phyloP scores from a whole-genome alignment of 1,139 yeast genomes.

The Zygosaccharomyces sapae region DNA sequence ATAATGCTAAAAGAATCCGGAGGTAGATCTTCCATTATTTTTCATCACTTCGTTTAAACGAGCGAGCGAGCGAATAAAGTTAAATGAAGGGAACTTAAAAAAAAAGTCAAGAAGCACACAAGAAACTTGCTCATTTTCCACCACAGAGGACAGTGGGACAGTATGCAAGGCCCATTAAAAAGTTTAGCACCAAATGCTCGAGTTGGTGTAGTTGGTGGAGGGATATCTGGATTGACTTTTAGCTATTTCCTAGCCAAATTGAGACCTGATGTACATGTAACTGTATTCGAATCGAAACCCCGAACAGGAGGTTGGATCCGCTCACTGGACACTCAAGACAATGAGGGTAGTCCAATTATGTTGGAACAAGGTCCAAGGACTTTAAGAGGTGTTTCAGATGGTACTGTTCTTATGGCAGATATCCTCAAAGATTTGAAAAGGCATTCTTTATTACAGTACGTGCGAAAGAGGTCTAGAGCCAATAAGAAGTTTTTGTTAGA shows the following conservation, averaged over 20 bases:
- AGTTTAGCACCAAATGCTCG: constrained; percentile 37
- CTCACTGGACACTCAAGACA: constrained; percentile 39
- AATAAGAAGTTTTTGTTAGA: constrained; percentile 59
- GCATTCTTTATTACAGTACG: constrained; percentile 45
- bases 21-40: constrained; percentile 7
- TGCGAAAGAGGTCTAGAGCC: constrained; percentile 49
- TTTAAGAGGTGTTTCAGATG: constrained; percentile 61
- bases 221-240: constrained; percentile 78
- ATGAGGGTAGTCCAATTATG: constrained; percentile 32
- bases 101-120: not conserved
- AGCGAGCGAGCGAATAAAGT: constrained; percentile 1
- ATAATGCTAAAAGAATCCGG: constrained; percentile 51
- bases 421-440: constrained; percentile 46
- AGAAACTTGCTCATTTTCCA: not conserved
- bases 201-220: constrained; percentile 78
- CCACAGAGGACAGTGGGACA: not conserved
- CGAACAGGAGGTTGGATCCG: constrained; percentile 80
- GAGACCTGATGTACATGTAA: constrained; percentile 67
- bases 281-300: constrained; percentile 52
- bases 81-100: not conserved
- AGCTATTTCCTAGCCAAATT: constrained; percentile 67
- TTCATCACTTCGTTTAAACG: not conserved
- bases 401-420: constrained; percentile 59
- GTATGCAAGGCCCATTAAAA: constrained; percentile 18
- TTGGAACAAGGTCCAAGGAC: constrained; percentile 78